Conservation (phyloP, 306 rosid species). For the Malus domestica region DNA sequence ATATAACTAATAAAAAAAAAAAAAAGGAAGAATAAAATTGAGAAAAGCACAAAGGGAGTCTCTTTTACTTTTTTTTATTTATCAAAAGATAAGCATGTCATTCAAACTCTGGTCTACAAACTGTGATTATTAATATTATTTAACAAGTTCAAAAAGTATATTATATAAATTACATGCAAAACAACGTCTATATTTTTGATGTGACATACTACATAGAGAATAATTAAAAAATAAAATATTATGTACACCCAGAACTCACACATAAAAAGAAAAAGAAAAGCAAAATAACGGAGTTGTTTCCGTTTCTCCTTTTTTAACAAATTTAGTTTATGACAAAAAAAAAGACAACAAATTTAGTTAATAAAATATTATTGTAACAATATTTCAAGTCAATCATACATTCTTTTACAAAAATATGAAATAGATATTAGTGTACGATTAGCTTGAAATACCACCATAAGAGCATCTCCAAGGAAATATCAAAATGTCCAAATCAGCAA, state of each 20-base stretch:
- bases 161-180: background rate
- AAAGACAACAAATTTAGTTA: too few species aligned
- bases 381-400: too few species aligned
- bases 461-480: too few species aligned
- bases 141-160: background rate
- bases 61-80: background rate
- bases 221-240: background rate
- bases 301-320: background rate
- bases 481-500: too few species aligned
- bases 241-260: slow-evolving; percentile 5
- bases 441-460: too few species aligned
- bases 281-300: background rate
- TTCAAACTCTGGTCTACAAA: background rate
- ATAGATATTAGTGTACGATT: too few species aligned
- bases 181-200: background rate
- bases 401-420: too few species aligned
- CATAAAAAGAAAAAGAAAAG: background rate
- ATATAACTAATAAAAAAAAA: background rate
- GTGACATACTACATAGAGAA: background rate
- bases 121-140: background rate
- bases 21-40: slow-evolving; percentile 23
- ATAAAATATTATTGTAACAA: too few species aligned
- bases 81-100: background rate
- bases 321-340: too few species aligned
- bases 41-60: slow-evolving; percentile 26